Evolutionary conservation across 2,329 filamentous ascomycete genomes (phyloP), one percentile per base, ranked within the genome.

Genomic region (Bipolaris oryzae): DNA sequence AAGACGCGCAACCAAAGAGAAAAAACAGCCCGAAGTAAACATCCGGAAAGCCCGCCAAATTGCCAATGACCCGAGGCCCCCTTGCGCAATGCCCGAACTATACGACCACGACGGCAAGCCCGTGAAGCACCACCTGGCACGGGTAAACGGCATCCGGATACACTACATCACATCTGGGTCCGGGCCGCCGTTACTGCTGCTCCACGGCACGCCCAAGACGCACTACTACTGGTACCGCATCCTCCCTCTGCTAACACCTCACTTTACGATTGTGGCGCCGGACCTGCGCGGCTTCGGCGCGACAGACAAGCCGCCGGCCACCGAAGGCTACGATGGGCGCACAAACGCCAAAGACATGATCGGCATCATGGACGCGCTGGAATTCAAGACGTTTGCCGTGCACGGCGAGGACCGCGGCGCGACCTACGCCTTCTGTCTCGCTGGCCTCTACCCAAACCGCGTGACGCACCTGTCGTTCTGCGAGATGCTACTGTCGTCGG

Each of bases 321-420:
- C 53, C 31, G 73, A 73, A 3, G 74, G 75, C 41, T 77, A 78
- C 60, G 73, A 76, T 54, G 74, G 68, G 20, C 69, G 68, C 16
- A 72, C 71, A 35, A 74, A 76, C 28, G 74, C 72, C 3, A 64
- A 71, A 5, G 74, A 77, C 58, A 70, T 77, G 41, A 67, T 63
- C 7, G 69, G 74, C 6, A 57, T 76, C 43, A 77, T 77, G 64
- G 37, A 46, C 5, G 55, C 59, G 21, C 60, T 63, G 1, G 56
- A 91, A 89, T 61, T 95, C 84, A 72, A 89, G 91, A 77, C 93
- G 89, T 75, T 93, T 88, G 42, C 90, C 84, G 67, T 90, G 87
- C 55, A 96, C 78, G 21, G 93, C 88, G 61, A 66, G 45, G 61
- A 64, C 35, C 58, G 61, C 1, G 62, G 62, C 20, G 65, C 55